These are phyloP conservation scores for Lenzites betulinus DNA, from an alignment of 768 basidiomycete species.

Conservation along the genomic window DNA sequence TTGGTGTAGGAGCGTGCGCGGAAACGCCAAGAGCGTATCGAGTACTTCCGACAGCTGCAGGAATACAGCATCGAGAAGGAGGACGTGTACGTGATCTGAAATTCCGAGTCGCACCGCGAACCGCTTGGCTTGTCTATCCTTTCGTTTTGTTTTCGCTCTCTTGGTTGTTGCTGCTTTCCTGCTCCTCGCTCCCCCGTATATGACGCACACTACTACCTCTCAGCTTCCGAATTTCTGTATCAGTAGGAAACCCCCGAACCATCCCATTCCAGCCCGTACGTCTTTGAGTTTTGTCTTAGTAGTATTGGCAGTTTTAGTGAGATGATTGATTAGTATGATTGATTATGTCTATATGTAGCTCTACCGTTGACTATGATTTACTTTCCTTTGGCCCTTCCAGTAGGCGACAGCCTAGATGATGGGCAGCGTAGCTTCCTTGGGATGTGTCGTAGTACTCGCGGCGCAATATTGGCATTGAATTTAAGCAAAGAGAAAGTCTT, in stretches of 20 bases:
- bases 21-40: constrained; percentile 27
- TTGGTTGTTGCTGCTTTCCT: not conserved
- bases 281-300: not conserved
- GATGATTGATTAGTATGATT: not conserved
- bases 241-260: not conserved
- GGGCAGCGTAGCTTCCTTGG: too few relatives aligned
- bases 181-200: too few relatives aligned
- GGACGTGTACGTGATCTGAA: constrained; percentile 48
- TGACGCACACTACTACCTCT: too few relatives aligned
- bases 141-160: not conserved
- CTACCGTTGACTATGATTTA: not conserved
- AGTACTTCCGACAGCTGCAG: constrained; percentile 30
- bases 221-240: too few relatives aligned
- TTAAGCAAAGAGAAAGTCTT: too few relatives aligned
- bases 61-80: constrained; percentile 32
- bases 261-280: not conserved
- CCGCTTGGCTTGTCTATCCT: constrained; percentile 9
- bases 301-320: not conserved
- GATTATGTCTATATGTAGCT: constrained; percentile 1
- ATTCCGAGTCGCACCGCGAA: constrained; percentile 35
- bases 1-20: constrained; percentile 24
- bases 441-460: too few relatives aligned
- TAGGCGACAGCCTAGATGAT: too few relatives aligned
- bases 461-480: too few relatives aligned
- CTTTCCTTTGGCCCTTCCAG: too few relatives aligned